phyloP scores from a whole-genome alignment of 306 rosid genomes.

The Cicer chorassanicum region DNA sequence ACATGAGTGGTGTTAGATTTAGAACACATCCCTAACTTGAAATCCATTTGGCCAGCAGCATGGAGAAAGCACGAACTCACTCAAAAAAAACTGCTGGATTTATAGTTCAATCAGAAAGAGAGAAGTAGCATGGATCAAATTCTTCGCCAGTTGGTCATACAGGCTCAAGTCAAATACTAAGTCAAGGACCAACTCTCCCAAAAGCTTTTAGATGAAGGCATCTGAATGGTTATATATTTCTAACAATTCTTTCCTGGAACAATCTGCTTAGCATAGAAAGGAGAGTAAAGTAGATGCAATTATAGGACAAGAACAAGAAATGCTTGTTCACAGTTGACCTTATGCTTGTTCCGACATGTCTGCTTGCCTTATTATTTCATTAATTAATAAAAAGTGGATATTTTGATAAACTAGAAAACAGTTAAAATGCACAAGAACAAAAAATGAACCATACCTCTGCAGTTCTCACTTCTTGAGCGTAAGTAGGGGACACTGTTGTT shows the following conservation, averaged over 20 bases:
- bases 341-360: conserved; percentile 10
- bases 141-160: conserved; percentile 27
- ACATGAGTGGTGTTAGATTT: conserved; percentile 17
- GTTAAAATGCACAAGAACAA: conserved; percentile 40
- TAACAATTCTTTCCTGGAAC: conserved; percentile 35
- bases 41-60: conserved; percentile 25
- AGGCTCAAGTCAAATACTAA: conserved; percentile 20
- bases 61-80: conserved; percentile 26
- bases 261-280: conserved; percentile 14
- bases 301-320: neutral
- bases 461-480: conserved; percentile 92
- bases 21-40: neutral
- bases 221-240: conserved; percentile 23
- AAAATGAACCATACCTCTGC: conserved; percentile 72
- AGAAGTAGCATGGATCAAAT: conserved; percentile 13
- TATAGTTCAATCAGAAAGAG: conserved; percentile 14
- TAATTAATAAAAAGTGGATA: conserved; percentile 25
- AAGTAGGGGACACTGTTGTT: conserved; percentile 96
- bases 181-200: conserved; percentile 25
- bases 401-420: conserved; percentile 24
- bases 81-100: neutral
- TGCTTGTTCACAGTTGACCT: conserved; percentile 13
- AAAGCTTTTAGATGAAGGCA: conserved; percentile 8
- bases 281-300: conserved; percentile 23
- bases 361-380: conserved; percentile 20